Percentiles rank a stretch among this genome's conserved stretches.
phyloP scores from a whole-genome alignment of 2,329 filamentous ascomycete species.

The Ophiosphaerella korrae region DNA sequence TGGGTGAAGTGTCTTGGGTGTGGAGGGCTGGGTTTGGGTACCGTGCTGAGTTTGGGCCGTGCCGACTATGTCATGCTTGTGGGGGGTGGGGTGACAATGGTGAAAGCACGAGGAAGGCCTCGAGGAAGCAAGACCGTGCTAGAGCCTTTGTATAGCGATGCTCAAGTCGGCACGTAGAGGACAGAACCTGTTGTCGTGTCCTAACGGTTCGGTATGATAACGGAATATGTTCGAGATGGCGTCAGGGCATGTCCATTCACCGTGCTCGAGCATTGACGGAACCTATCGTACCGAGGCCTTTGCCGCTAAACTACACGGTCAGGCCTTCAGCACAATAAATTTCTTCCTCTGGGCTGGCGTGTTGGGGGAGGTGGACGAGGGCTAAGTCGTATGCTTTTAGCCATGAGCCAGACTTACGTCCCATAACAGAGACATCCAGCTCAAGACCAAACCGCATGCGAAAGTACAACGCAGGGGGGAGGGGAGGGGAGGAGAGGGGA shows the following conservation, averaged over 20 bases:
- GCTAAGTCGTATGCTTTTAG: conserved; percentile 15
- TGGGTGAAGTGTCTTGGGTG: conserved; percentile 15
- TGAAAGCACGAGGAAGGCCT: background rate
- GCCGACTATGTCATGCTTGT: conserved; percentile 1
- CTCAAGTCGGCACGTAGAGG: no score
- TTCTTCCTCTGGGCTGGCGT: background rate
- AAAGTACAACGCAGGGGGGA: conserved; percentile 2
- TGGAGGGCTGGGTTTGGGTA: background rate
- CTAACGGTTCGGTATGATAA: no score
- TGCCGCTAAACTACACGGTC: no score
- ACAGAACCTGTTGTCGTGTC: no score
- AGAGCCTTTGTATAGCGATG: no score
- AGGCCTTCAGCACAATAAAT: background rate
- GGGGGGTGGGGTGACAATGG: conserved; percentile 4
- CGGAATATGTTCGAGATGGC: no score
- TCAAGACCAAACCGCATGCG: conserved; percentile 17
- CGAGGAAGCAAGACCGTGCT: background rate
- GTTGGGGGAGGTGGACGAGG: background rate
- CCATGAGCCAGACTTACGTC: conserved; percentile 15
- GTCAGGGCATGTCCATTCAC: no score
- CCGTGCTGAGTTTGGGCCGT: conserved; percentile 14
- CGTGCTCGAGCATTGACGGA: no score
- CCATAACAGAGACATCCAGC: conserved; percentile 17
- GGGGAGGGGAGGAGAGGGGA: conserved; percentile 12
- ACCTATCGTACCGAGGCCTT: no score